These are phyloP conservation scores for Acarospora socialis DNA, from an alignment of 2,329 filamentous ascomycete species.

Conservation along the genomic window DNA sequence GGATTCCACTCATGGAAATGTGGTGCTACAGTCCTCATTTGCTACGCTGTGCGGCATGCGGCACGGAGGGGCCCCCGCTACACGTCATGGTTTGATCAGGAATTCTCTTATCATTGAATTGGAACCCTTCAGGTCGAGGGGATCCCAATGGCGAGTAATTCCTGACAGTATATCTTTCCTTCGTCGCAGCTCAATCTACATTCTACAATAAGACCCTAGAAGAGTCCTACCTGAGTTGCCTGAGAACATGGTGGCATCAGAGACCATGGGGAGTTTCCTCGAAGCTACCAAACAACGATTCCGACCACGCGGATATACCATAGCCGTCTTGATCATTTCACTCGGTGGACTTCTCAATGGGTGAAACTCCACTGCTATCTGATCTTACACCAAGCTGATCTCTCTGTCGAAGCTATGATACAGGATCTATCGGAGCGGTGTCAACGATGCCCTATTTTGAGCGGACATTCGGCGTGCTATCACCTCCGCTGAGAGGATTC, in stretches of 20 bases:
- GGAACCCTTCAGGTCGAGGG: conserved; percentile 1
- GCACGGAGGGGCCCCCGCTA: too few relatives aligned
- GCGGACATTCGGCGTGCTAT: conserved; percentile 35
- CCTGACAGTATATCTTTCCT: background rate
- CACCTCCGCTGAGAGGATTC: conserved; percentile 40
- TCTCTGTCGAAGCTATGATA: conserved; percentile 21
- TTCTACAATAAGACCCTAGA: background rate
- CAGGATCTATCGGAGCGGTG: conserved; percentile 44
- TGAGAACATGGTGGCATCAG: background rate
- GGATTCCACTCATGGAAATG: background rate
- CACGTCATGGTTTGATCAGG: background rate
- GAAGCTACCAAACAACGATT: too few relatives aligned
- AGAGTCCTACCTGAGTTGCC: background rate
- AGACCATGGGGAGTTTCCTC: too few relatives aligned
- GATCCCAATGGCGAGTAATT: conserved; percentile 3
- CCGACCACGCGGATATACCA: too few relatives aligned
- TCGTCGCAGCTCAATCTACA: background rate
- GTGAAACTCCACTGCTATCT: background rate
- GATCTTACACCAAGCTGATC: background rate
- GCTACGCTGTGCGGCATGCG: too few relatives aligned
- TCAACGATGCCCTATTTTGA: conserved; percentile 43
- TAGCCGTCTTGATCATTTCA: conserved; percentile 3
- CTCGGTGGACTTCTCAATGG: conserved; percentile 8
- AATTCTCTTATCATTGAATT: background rate
- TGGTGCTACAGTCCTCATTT: conserved; percentile 1